phyloP scores from a whole-genome alignment of 176 grass and related monocot genomes.

The Oryza australiensis region DNA sequence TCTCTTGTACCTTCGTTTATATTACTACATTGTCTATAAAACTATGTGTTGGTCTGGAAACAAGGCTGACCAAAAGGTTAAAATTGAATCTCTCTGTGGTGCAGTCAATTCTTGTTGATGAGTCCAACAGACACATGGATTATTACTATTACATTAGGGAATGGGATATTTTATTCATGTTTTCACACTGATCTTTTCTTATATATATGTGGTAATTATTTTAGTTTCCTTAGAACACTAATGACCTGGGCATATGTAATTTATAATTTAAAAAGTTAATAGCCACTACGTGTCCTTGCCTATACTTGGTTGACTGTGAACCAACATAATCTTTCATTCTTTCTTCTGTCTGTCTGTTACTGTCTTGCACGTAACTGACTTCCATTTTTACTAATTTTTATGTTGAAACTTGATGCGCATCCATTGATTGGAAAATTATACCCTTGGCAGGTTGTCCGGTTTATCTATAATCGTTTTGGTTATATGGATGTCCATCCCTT shows the following conservation, averaged over 20 bases:
- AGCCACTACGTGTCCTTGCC: background rate
- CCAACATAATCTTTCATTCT: background rate
- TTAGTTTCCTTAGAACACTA: constrained; percentile 9
- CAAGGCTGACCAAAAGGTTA: background rate
- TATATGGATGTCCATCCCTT: constrained; percentile 68
- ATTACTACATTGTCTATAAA: background rate
- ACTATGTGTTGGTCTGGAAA: background rate
- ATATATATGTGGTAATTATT: background rate
- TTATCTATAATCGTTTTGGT: constrained; percentile 63
- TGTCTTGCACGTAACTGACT: background rate
- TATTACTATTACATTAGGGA: constrained; percentile 2
- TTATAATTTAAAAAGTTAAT: background rate
- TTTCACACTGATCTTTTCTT: background rate
- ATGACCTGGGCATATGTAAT: background rate
- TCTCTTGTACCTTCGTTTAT: background rate
- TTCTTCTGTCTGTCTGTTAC: background rate
- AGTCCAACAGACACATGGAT: background rate
- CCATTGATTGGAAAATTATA: constrained; percentile 34
- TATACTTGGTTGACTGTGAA: background rate
- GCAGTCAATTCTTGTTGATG: background rate
- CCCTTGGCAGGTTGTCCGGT: constrained; percentile 71
- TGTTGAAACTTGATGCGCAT: constrained; percentile 8
- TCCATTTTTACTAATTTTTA: constrained; percentile 12
- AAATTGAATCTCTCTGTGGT: background rate
- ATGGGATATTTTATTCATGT: constrained; percentile 4